These are phyloP conservation scores for Mycena filopes DNA, from an alignment of 768 basidiomycete genomes.

Conservation along the genomic window DNA sequence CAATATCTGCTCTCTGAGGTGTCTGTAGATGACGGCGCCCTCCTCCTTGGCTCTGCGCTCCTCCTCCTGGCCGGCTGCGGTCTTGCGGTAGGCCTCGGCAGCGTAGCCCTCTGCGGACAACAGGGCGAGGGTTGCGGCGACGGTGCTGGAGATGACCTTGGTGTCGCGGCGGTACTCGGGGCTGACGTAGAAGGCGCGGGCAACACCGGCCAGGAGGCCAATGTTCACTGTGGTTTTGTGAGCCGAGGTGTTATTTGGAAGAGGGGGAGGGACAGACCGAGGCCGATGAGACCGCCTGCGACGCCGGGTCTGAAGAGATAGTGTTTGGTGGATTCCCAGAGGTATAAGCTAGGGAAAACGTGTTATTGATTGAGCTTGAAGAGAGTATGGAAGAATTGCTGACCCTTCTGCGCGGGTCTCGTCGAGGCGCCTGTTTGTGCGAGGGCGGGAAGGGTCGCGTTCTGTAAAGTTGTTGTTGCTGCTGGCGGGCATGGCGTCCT, in stretches of 20 bases:
- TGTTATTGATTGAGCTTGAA: too few species aligned
- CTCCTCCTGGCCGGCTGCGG: constrained; percentile 66
- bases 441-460: constrained; percentile 14
- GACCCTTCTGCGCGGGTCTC: constrained; percentile 64
- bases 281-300: constrained; percentile 76
- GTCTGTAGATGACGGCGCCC: constrained; percentile 64
- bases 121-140: constrained; percentile 66
- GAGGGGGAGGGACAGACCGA: constrained; percentile 52
- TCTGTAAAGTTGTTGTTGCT: constrained; percentile 31
- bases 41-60: constrained; percentile 67
- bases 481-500: constrained; percentile 53
- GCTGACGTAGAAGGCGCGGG: constrained; percentile 71
- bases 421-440: constrained; percentile 48
- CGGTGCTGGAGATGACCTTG: constrained; percentile 60
- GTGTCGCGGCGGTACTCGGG: constrained; percentile 70
- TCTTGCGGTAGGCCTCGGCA: constrained; percentile 68
- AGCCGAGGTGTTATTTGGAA: not conserved
- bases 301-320: constrained; percentile 73
- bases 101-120: constrained; percentile 72
- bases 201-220: constrained; percentile 70
- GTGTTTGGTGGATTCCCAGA: constrained; percentile 63
- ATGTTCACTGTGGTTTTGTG: constrained; percentile 68
- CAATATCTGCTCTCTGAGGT: constrained; percentile 64
- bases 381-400: too few species aligned
- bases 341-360: too few species aligned